phyloP scores from a whole-genome alignment of 1,139 yeast genomes.

The Ogataea hybrid region DNA sequence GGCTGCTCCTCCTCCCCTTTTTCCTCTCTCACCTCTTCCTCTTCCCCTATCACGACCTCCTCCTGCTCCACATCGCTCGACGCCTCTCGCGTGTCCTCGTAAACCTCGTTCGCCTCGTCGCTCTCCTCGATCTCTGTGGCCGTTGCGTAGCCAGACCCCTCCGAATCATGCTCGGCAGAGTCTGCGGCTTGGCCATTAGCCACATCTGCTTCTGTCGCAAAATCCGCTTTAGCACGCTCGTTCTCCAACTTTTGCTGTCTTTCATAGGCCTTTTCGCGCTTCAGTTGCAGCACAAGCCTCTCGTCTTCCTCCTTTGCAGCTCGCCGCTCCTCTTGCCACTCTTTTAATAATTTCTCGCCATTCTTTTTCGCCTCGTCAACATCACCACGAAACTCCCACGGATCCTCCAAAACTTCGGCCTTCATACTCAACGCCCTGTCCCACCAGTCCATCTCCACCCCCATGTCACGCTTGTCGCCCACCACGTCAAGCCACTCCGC shows the following conservation, averaged over 20 bases:
- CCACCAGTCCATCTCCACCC: slow-evolving; percentile 38
- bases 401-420: slow-evolving; percentile 20
- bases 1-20: too few species aligned
- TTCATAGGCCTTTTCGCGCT: too few species aligned
- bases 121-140: slow-evolving; percentile 10
- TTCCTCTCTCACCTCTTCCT: too few species aligned
- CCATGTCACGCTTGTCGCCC: slow-evolving; percentile 25
- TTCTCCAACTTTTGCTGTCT: too few species aligned
- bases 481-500: slow-evolving; percentile 29
- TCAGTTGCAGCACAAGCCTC: too few species aligned
- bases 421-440: slow-evolving; percentile 32
- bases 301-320: not conserved
- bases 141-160: not conserved
- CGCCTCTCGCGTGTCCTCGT: too few species aligned
- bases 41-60: too few species aligned
- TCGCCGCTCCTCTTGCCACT: not conserved
- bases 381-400: slow-evolving; percentile 28
- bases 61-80: too few species aligned
- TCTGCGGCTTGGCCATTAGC: not conserved
- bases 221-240: too few species aligned
- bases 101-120: not conserved
- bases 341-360: not conserved
- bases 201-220: not conserved
- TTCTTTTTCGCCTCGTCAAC: slow-evolving; percentile 8
- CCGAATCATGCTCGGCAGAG: not conserved